phyloP scores from a whole-genome alignment of 176 grass and related monocot genomes.

The Triticum timopheevii region DNA sequence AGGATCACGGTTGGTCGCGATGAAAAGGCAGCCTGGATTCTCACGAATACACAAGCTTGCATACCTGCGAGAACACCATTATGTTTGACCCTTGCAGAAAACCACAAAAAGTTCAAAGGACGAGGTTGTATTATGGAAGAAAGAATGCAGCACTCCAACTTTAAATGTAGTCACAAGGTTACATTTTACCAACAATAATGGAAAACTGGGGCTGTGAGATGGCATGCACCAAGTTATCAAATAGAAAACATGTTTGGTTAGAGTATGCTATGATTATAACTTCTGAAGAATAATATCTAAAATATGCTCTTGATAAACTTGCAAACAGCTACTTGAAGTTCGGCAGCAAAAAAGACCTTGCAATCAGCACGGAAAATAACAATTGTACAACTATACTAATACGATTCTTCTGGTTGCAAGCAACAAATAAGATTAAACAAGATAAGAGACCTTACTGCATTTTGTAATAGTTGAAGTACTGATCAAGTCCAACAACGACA shows the following conservation, averaged over 20 bases:
- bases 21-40: conserved; percentile 95
- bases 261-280: background rate
- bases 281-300: background rate
- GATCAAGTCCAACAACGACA: conserved; percentile 92
- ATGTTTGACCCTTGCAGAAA: conserved; percentile 1
- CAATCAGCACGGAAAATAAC: background rate
- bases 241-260: conserved; percentile 15
- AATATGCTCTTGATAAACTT: conserved; percentile 12
- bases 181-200: conserved; percentile 12
- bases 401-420: conserved; percentile 24
- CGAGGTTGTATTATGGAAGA: background rate
- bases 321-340: background rate
- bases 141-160: background rate
- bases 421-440: conserved; percentile 31
- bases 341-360: background rate
- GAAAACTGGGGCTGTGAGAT: background rate
- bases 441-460: conserved; percentile 63
- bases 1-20: conserved; percentile 89
- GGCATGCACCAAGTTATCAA: conserved; percentile 10
- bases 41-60: conserved; percentile 85
- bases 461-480: conserved; percentile 97
- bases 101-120: background rate
- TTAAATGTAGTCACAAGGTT: background rate
- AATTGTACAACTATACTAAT: background rate
- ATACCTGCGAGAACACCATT: conserved; percentile 56